phyloP scores from a whole-genome alignment of 139 green algal species.

The Haematococcus sp. region DNA sequence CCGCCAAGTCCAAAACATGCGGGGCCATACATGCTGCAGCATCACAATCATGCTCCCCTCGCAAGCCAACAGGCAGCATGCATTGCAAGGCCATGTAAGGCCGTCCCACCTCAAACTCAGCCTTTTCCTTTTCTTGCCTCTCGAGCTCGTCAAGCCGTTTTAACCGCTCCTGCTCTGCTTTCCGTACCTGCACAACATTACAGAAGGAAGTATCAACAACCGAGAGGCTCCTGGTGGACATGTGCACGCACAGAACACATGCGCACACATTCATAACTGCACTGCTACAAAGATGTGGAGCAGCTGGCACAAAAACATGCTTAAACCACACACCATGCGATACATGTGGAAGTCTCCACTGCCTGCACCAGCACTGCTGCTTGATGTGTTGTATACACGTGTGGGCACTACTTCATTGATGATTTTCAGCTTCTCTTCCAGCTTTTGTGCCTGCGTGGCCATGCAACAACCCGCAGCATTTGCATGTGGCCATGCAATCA shows the following conservation, averaged over 20 bases:
- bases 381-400: constrained; percentile 71
- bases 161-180: constrained; percentile 45
- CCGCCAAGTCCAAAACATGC: too few species aligned
- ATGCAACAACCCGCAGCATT: background rate
- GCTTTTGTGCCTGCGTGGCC: constrained; percentile 68
- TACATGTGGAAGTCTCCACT: constrained; percentile 91
- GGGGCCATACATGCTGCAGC: too few species aligned
- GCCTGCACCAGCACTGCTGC: constrained; percentile 81
- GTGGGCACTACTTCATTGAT: constrained; percentile 81
- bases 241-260: too few species aligned
- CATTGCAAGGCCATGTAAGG: too few species aligned
- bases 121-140: constrained; percentile 24
- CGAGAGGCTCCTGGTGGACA: too few species aligned
- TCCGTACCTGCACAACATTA: background rate
- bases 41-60: too few species aligned
- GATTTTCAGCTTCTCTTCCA: constrained; percentile 81
- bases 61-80: too few species aligned
- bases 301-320: background rate
- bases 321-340: constrained; percentile 40
- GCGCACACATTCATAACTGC: too few species aligned
- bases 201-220: background rate
- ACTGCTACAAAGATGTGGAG: background rate
- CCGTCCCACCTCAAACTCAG: constrained; percentile 27
- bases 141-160: constrained; percentile 16
- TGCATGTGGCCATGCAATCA: background rate